Evolutionary conservation across 257 asterid genomes (phyloP).

Genomic region (Nicotiana otophora): DNA sequence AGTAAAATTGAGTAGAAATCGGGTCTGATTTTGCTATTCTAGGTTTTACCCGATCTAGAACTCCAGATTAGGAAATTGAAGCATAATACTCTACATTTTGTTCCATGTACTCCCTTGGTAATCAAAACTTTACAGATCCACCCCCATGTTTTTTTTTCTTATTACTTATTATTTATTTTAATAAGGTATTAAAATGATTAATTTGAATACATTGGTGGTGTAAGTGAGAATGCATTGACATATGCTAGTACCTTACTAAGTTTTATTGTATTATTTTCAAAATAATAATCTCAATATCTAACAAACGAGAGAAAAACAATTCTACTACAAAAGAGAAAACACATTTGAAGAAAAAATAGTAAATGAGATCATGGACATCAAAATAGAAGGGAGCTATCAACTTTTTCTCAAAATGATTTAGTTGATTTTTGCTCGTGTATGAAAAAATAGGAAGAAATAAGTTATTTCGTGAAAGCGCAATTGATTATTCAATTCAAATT

Average conservation of each 20-base stretch:
- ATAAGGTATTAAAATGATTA: neutral
- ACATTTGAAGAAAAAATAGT: neutral
- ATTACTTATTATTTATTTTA: neutral
- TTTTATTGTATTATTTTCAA: neutral
- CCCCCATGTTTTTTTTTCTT: neutral
- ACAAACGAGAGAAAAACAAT: neutral
- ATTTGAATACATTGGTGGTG: neutral
- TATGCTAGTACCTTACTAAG: neutral
- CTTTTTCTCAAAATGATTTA: neutral
- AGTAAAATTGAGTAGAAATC: neutral
- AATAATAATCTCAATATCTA: too few relatives aligned
- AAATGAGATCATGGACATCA: neutral
- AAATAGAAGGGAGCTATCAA: neutral
- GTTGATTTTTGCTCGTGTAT: neutral
- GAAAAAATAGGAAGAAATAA: neutral
- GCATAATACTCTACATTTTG: neutral
- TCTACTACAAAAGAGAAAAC: neutral
- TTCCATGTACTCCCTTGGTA: neutral
- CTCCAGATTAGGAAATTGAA: neutral
- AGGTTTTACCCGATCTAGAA: conserved; percentile 8
- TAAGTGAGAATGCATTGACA: neutral
- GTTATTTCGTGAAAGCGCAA: neutral
- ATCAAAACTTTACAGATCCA: conserved; percentile 1
- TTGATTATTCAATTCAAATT: too few relatives aligned
- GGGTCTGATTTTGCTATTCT: conserved; percentile 4